Percentiles rank a stretch among this genome's conserved stretches.
Evolutionary conservation across 352 stramenopile genomes (phyloP).

Genomic region (Phytophthora crassamura): DNA sequence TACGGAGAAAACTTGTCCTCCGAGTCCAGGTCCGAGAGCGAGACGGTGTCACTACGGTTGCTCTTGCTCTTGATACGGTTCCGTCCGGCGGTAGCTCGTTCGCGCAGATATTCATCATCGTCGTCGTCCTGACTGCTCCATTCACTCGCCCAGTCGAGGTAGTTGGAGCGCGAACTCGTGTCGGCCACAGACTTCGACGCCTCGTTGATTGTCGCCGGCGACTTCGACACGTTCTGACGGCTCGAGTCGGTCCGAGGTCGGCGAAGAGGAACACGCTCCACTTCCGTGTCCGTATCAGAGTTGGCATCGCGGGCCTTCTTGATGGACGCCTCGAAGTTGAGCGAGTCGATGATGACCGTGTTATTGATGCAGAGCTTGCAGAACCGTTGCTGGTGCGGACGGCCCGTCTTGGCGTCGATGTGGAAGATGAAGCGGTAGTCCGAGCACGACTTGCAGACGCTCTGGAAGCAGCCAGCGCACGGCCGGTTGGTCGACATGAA

Average conservation of each 20-base stretch:
- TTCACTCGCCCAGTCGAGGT: slow-evolving; percentile 44
- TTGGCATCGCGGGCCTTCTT: slow-evolving; percentile 25
- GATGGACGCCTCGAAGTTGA: slow-evolving; percentile 41
- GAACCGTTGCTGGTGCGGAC: slow-evolving; percentile 49
- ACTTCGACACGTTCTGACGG: slow-evolving; percentile 31
- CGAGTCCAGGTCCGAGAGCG: slow-evolving; percentile 37
- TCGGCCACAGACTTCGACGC: slow-evolving; percentile 34
- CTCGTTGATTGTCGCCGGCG: slow-evolving; percentile 9
- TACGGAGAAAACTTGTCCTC: slow-evolving; percentile 50
- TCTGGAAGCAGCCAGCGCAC: slow-evolving; percentile 54
- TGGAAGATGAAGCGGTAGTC: slow-evolving; percentile 56
- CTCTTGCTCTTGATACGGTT: slow-evolving; percentile 27
- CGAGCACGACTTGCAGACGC: slow-evolving; percentile 56
- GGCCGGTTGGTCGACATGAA: slow-evolving; percentile 49
- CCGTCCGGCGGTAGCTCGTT: slow-evolving; percentile 14
- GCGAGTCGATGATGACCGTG: slow-evolving; percentile 37
- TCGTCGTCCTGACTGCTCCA: slow-evolving; percentile 50
- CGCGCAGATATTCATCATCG: slow-evolving; percentile 42
- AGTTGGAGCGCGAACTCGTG: slow-evolving; percentile 42
- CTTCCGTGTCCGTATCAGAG: slow-evolving; percentile 30
- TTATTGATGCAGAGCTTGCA: slow-evolving; percentile 57
- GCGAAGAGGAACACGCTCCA: slow-evolving; percentile 23
- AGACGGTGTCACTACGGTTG: slow-evolving; percentile 32
- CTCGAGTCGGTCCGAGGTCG: slow-evolving; percentile 18
- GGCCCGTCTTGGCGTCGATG: slow-evolving; percentile 45